Percentiles rank a stretch among this genome's conserved stretches.
Conservation (phyloP, 805 yeast genomes). For the Yueomyces sp. region DNA sequence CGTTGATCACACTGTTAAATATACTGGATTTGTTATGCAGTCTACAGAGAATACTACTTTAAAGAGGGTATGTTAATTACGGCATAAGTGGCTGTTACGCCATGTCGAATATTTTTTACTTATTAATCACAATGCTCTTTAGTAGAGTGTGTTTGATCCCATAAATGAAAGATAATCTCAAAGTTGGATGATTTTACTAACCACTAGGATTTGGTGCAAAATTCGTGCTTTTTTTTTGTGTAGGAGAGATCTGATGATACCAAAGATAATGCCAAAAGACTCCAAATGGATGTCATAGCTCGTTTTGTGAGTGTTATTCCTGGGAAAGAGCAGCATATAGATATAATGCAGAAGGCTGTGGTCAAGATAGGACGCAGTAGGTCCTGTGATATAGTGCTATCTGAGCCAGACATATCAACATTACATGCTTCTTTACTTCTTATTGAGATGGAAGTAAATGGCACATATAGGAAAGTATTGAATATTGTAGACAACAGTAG, state of each 20-base stretch:
- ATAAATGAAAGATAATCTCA: too few relatives aligned
- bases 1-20: too few relatives aligned
- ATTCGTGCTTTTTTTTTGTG: background rate
- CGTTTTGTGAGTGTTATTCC: slow-evolving; percentile 20
- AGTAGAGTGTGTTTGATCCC: too few relatives aligned
- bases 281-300: slow-evolving; percentile 5
- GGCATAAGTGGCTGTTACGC: too few relatives aligned
- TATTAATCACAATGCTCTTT: too few relatives aligned
- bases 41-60: too few relatives aligned
- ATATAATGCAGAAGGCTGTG: slow-evolving; percentile 23
- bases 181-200: too few relatives aligned
- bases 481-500: slow-evolving; percentile 41
- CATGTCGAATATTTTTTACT: too few relatives aligned
- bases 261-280: background rate
- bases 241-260: background rate
- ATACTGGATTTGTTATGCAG: too few relatives aligned
- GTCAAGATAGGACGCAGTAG: slow-evolving; percentile 42
- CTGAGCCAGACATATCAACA: slow-evolving; percentile 52
- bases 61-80: too few relatives aligned
- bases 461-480: slow-evolving; percentile 24
- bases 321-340: slow-evolving; percentile 19
- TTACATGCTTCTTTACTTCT: slow-evolving; percentile 44
- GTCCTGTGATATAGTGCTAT: slow-evolving; percentile 40
- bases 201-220: too few relatives aligned
- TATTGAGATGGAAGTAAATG: slow-evolving; percentile 26